phyloP scores from a whole-genome alignment of 176 grass and related monocot species.

The Cenchrus americanus region DNA sequence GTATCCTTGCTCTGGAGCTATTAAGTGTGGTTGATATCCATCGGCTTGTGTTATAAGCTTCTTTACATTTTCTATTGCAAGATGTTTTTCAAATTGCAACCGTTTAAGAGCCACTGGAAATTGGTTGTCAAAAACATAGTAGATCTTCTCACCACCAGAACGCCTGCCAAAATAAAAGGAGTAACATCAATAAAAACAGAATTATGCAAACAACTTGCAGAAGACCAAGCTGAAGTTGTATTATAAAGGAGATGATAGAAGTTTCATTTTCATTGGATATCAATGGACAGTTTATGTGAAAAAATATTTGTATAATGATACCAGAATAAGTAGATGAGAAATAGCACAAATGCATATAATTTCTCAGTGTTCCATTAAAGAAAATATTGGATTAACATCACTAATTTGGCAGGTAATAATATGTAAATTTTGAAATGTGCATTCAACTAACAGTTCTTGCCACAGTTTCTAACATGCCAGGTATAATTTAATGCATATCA shows the following conservation, averaged over 20 bases:
- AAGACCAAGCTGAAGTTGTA: not conserved
- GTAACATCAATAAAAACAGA: not conserved
- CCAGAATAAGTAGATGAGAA: not conserved
- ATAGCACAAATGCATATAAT: not conserved
- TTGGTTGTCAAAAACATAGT: slow-evolving; percentile 88
- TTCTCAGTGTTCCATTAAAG: not conserved
- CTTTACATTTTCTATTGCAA: slow-evolving; percentile 93
- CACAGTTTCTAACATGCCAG: not conserved
- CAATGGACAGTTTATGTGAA: not conserved
- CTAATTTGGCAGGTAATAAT: not conserved
- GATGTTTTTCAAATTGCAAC: slow-evolving; percentile 95
- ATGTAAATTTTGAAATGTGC: not conserved
- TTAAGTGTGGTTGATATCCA: slow-evolving; percentile 97
- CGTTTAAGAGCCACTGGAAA: slow-evolving; percentile 90
- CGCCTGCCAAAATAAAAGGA: slow-evolving; percentile 53
- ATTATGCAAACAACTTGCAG: not conserved
- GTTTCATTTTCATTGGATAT: not conserved
- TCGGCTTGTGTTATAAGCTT: slow-evolving; percentile 92
- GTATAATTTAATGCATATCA: not conserved
- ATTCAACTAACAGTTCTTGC: not conserved
- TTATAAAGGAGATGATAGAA: not conserved
- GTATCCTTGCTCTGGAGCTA: slow-evolving; percentile 98
- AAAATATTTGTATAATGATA: not conserved
- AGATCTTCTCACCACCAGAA: slow-evolving; percentile 90
- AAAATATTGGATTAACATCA: not conserved